Evolutionary conservation across 140 eudicot species (phyloP), one percentile per base, ranked within the genome.

Genomic region (Oenanthe javanica): DNA sequence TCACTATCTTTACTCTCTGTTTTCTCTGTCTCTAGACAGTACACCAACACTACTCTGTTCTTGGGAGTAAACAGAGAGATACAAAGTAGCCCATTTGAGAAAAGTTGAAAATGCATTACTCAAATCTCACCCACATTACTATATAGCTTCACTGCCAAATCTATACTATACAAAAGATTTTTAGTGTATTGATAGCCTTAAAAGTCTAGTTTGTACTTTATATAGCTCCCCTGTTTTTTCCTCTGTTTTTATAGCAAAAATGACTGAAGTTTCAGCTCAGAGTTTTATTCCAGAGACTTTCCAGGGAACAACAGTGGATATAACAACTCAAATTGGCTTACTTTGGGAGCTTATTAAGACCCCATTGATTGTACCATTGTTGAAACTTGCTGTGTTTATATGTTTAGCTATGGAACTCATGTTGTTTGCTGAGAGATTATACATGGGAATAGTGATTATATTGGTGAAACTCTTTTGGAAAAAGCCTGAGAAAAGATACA

Each of bases 361-460:
- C 46, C 94, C 93, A 48, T 75, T 92, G 38, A 82, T 94, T 15
- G 96, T 94, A 11, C 97, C 98, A 79, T 64, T 94, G 81, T 78
- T 94, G 9, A 90, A 85, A 81, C 48, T 89, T 31, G 87, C 91
- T 25, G 90, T 94, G 11, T 75, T 77, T 77, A 76, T 89, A 1
- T 92, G 97, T 75, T 88, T 94, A 82, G 79, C 85, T 2, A 90
- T 87, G 91, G 86, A 91, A 15, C 79, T 94, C 0, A 89, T 94
- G 96, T 81, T 94, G 75, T 94, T 94, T 74, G 23, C 86, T 6
- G 98, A 94, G 80, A 84, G 98, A 82, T 85, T 94, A 21, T 93
- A 94, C 81, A 89, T 94, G 96, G 97, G 97, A 54, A 77, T 92
- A 11, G 94, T 94, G 15, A 91, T 93, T 13, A 79, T 91, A 43